These are phyloP conservation scores for Royoungia palumana DNA, from an alignment of 768 basidiomycete genomes.

Conservation along the genomic window DNA sequence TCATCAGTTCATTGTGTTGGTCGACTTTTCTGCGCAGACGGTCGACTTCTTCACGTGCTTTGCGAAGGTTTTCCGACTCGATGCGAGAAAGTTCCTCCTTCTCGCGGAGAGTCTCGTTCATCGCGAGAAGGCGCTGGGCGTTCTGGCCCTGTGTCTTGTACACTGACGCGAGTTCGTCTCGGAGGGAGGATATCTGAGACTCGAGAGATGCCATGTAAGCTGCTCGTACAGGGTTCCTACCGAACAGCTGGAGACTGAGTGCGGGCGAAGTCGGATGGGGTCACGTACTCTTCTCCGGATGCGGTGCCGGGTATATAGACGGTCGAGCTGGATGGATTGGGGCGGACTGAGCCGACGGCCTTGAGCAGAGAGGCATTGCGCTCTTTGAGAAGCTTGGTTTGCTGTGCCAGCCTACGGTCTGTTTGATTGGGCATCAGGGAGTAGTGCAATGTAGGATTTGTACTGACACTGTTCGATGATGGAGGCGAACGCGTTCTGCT, in stretches of 20 bases:
- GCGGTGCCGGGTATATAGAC: conserved; percentile 54
- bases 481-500: conserved; percentile 74
- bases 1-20: conserved; percentile 81
- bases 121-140: conserved; percentile 84
- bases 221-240: conserved; percentile 77
- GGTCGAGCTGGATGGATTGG: conserved; percentile 59
- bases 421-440: conserved; percentile 18
- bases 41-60: conserved; percentile 71
- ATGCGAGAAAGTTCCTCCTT: conserved; percentile 85
- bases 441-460: not conserved
- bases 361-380: conserved; percentile 86
- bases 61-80: conserved; percentile 76
- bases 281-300: conserved; percentile 65
- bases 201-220: conserved; percentile 92
- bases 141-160: conserved; percentile 98
- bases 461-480: conserved; percentile 90
- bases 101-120: conserved; percentile 94
- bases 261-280: not conserved
- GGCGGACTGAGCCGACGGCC: conserved; percentile 72
- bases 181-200: conserved; percentile 86
- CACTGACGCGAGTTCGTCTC: conserved; percentile 88
- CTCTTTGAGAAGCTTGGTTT: conserved; percentile 88
- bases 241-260: not conserved
- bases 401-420: conserved; percentile 92
- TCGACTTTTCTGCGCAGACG: conserved; percentile 72